Conservation (phyloP, 768 basidiomycete genomes). For the Crucibulum laeve region DNA sequence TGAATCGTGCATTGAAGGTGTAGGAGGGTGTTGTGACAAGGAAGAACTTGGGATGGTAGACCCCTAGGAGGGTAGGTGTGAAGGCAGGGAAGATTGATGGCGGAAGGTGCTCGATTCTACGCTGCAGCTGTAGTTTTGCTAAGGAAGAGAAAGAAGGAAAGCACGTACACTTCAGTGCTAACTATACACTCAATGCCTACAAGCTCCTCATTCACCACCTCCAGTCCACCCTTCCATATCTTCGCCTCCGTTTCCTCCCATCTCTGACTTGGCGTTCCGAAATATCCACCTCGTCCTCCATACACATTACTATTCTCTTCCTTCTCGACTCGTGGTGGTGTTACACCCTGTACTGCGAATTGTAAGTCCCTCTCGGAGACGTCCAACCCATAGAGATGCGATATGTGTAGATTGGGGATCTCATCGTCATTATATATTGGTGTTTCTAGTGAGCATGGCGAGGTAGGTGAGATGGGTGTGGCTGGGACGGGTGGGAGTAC, state of each 20-base stretch:
- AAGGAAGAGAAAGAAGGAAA: constrained; percentile 2
- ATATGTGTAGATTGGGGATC: constrained; percentile 53
- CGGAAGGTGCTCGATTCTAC: constrained; percentile 77
- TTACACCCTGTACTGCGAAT: constrained; percentile 45
- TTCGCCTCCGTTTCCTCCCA: constrained; percentile 69
- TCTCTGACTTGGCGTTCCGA: constrained; percentile 33
- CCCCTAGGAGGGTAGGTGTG: constrained; percentile 68
- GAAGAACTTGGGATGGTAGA: constrained; percentile 69
- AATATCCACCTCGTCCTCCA: constrained; percentile 17
- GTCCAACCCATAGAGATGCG: constrained; percentile 66
- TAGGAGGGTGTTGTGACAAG: constrained; percentile 86
- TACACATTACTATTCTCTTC: constrained; percentile 11
- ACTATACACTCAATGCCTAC: constrained; percentile 67
- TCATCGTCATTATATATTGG: constrained; percentile 33
- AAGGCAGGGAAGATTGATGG: constrained; percentile 55
- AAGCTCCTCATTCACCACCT: constrained; percentile 63
- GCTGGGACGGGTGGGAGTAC: constrained; percentile 25
- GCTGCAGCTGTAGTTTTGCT: not conserved
- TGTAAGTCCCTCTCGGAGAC: constrained; percentile 48
- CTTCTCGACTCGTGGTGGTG: constrained; percentile 30
- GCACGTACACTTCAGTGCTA: constrained; percentile 74
- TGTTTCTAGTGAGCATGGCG: constrained; percentile 12
- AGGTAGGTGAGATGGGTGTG: constrained; percentile 15
- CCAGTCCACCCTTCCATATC: constrained; percentile 74
- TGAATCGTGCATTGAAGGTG: constrained; percentile 76